Conservation (phyloP, 2,329 filamentous ascomycete genomes). For the Ophiostoma piceae region DNA sequence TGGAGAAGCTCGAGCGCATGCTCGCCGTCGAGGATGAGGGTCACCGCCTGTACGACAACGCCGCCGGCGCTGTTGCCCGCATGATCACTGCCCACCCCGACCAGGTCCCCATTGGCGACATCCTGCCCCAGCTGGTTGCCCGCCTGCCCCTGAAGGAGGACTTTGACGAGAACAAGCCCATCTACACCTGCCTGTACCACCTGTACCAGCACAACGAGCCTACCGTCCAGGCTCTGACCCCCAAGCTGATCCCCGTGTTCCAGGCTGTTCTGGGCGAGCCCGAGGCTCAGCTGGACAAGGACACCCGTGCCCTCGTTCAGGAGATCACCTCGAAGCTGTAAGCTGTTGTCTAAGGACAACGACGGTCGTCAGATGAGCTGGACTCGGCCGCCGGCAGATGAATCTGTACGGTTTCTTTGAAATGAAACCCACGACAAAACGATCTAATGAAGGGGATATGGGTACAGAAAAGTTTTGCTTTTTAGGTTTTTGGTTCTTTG, state of each 20-base stretch:
- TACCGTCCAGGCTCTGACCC: conserved; percentile 64
- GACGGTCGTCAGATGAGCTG: conserved; percentile 10
- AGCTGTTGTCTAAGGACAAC: background rate
- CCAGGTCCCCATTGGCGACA: conserved; percentile 70
- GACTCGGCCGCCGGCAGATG: conserved; percentile 10
- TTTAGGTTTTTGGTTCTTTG: background rate
- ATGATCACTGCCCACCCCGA: conserved; percentile 91
- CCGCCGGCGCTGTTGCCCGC: conserved; percentile 81
- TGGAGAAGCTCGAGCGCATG: conserved; percentile 80
- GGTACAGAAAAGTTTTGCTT: conserved; percentile 19
- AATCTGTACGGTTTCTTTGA: background rate
- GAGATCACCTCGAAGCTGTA: conserved; percentile 53
- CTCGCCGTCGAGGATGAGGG: conserved; percentile 66
- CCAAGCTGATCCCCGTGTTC: conserved; percentile 64
- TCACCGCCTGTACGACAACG: conserved; percentile 77
- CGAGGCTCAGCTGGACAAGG: conserved; percentile 68
- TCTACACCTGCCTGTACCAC: conserved; percentile 84
- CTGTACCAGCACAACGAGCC: conserved; percentile 69
- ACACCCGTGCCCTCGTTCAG: conserved; percentile 62
- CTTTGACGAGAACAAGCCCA: conserved; percentile 91
- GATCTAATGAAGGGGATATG: conserved; percentile 10
- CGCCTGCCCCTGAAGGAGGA: conserved; percentile 86
- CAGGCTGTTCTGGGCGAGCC: conserved; percentile 66
- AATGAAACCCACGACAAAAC: conserved; percentile 5
- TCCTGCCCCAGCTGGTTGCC: conserved; percentile 72